Evolutionary conservation across 1,139 yeast genomes (phyloP), one percentile per base, ranked within the genome.

Genomic region (Yamadazyma diospyri): DNA sequence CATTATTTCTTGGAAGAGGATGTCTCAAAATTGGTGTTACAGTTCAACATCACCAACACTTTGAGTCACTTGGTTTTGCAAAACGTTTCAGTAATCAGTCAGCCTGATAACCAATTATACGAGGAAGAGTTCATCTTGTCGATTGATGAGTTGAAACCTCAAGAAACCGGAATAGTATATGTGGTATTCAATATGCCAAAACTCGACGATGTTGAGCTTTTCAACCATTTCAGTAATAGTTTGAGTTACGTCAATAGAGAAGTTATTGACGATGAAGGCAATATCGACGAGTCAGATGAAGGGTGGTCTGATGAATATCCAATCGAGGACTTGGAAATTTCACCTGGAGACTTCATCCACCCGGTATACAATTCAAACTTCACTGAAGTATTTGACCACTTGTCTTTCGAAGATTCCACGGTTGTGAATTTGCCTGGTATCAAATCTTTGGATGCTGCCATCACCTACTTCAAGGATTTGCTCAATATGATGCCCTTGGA

Each of bases 301-400:
- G 97, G 96, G 3, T 87, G 82, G 74, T 82, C 85, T 39, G 98
- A 92, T 57, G 96, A 88, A 59, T 92, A 89, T 61, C 94, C 83
- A 55, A 76, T 92, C 45, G 97, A 89, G 56, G 83, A 83, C 42
- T 68, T 89, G 53, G 81, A 77, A 39, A 55, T 92, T 35, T 65
- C 64, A 24, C 83, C 94, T 10, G 95, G 96, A 30, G 97, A 88
- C 57, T 92, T 81, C 59, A 70, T 88, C 36, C 61, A 64, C 35
- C 95, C 96, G 34, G 70, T 87, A 20, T 88, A 78, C 56, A 76
- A 83, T 43, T 86, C 94, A 35, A 78, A 80, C 61, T 89, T 89
- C 55, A 76, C 83, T 6, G 68, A 76, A 33, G 64, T 76, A 23
- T 89, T 83, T 69, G 95, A 86, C 48, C 86, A 78, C 56, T 70